These are phyloP conservation scores for Morella rubra DNA, from an alignment of 306 rosid species.

Conservation along the genomic window DNA sequence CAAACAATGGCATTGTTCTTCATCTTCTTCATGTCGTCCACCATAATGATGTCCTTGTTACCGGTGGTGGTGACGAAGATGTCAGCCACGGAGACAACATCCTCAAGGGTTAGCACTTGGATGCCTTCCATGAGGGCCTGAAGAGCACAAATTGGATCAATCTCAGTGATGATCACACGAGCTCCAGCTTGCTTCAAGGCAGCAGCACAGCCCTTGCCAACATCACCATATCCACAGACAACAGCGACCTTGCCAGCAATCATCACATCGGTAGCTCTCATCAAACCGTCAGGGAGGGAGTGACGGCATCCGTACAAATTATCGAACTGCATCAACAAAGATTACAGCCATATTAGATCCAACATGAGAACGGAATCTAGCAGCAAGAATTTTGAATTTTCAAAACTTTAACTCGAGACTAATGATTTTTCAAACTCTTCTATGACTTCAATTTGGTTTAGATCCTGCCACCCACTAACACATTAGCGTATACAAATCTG, in stretches of 20 bases:
- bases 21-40: conserved; percentile 83
- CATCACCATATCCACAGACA: conserved; percentile 90
- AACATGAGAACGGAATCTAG: not conserved
- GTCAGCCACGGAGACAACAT: conserved; percentile 62
- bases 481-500: not conserved
- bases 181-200: conserved; percentile 95
- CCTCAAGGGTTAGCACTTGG: conserved; percentile 68
- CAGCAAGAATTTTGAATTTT: not conserved
- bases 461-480: not conserved
- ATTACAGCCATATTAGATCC: not conserved
- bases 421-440: too few species aligned
- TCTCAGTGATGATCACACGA: conserved; percentile 87
- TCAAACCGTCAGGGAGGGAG: conserved; percentile 95
- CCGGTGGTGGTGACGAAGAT: conserved; percentile 95
- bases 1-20: conserved; percentile 95
- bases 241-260: conserved; percentile 93
- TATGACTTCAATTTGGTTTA: not conserved
- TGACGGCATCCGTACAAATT: conserved; percentile 99
- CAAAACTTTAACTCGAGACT: not conserved
- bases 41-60: conserved; percentile 96
- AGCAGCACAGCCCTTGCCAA: conserved; percentile 97
- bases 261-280: conserved; percentile 99
- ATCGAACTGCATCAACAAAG: conserved; percentile 60
- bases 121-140: conserved; percentile 96
- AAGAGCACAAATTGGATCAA: conserved; percentile 96